Evolutionary conservation across 2,329 filamentous ascomycete species (phyloP).

Genomic region (Penicillium sp.): DNA sequence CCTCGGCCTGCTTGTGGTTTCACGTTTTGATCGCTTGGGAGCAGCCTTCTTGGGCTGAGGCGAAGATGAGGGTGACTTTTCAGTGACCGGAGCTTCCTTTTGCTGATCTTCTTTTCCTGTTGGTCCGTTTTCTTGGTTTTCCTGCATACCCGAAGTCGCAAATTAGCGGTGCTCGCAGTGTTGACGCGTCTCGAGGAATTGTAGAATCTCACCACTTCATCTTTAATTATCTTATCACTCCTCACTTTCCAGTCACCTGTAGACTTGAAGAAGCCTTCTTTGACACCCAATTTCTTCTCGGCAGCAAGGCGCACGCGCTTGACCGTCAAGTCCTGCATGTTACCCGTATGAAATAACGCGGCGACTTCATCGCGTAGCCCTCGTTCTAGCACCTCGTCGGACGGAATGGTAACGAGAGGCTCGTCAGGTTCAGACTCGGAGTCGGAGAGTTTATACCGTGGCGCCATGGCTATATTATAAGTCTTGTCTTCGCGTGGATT

Average conservation of each 20-base stretch:
- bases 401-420: constrained; percentile 18
- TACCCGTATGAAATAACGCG: constrained; percentile 33
- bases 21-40: constrained; percentile 28
- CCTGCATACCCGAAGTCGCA: constrained; percentile 19
- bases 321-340: constrained; percentile 52
- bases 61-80: constrained; percentile 14
- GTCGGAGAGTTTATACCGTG: constrained; percentile 30
- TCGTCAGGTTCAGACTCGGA: constrained; percentile 27
- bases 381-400: constrained; percentile 35
- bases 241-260: constrained; percentile 50
- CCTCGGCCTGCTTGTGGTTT: constrained; percentile 20
- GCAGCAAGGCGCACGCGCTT: constrained; percentile 52
- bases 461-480: constrained; percentile 23
- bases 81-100: constrained; percentile 4
- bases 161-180: constrained; percentile 3
- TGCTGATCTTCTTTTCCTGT: constrained; percentile 9
- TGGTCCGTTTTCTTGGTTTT: constrained; percentile 27
- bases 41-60: constrained; percentile 18
- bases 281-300: constrained; percentile 50
- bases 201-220: constrained; percentile 46
- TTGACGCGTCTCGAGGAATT: not conserved
- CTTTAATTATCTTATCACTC: constrained; percentile 51
- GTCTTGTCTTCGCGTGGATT: not conserved
- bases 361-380: constrained; percentile 38
- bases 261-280: constrained; percentile 53